Base-by-base conservation (phyloP, 202 grass and related monocot genomes). In the Schoenoplectus tabernaemontani region DNA sequence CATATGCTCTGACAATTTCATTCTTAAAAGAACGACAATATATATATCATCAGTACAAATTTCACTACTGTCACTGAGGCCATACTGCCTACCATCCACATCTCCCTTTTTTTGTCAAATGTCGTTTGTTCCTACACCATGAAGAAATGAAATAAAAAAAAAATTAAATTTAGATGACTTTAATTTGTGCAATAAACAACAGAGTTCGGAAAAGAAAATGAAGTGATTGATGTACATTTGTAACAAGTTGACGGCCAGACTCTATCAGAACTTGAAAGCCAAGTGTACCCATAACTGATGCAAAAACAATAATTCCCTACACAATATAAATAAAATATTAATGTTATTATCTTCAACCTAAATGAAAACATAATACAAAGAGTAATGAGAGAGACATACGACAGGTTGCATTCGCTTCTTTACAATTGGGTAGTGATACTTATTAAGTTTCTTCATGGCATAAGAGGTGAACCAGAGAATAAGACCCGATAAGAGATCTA, bases 381-480 rank as follows among this genome's bases (percentile, higher is more conserved):
- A 2, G 2, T 39, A 9, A 37, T 48, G 17, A 84, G 33, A 72
- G 68, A 44, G 23, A 73, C 76, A 58, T 90, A 96, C 93, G 72
- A 96, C 93, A 59, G 93, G 93, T 59, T 96, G 93, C 89, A 96
- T 96, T 34, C 93, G 93, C 71, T 81, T 83, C 84, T 96, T 96
- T 5, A 89, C 93, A 78, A 96, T 96, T 0, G 93, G 93, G 61
- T 96, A 96, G 56, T 59, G 80, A 46, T 96, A 96, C 79, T 96
- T 92, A 65, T 96, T 92, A 3, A 90, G 90, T 68, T 87, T 96
- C 67, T 90, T 96, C 93, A 96, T 96, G 1, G 87, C 82, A 46
- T 96, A 10, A 5, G 90, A 77, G 0, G 90, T 96, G 22, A 87
- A 92, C 89, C 82, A 96, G 39, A 96, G 93, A 72, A 96, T 96